Conservation (phyloP, 2,329 filamentous ascomycete genomes). For the Fusarium sp. region DNA sequence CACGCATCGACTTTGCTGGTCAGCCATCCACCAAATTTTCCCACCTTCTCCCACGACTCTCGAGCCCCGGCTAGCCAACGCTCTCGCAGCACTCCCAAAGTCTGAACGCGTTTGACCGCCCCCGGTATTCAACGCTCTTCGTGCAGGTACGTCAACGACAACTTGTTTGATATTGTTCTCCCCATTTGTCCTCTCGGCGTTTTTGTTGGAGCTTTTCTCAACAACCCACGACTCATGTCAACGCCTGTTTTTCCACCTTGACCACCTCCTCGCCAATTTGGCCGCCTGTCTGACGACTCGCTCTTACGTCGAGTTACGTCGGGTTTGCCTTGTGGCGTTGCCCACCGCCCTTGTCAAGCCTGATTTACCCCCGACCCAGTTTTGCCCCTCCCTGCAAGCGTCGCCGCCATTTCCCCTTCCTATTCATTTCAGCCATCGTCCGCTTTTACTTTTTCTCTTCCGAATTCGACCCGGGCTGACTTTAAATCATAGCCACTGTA, state of each 20-base stretch:
- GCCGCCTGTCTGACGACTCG: slow-evolving; percentile 21
- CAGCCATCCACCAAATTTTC: slow-evolving; percentile 18
- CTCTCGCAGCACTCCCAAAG: slow-evolving; percentile 21
- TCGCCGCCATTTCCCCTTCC: slow-evolving; percentile 29
- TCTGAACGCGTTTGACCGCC: slow-evolving; percentile 44
- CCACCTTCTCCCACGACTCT: background rate
- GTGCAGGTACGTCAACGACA: slow-evolving; percentile 39
- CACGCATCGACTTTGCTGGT: slow-evolving; percentile 9
- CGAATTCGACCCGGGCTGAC: slow-evolving; percentile 33
- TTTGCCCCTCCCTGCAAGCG: slow-evolving; percentile 41
- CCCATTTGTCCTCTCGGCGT: background rate
- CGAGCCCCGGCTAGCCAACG: slow-evolving; percentile 18
- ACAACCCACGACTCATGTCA: slow-evolving; percentile 3
- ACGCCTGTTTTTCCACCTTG: slow-evolving; percentile 15
- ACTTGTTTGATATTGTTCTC: background rate
- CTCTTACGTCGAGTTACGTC: slow-evolving; percentile 35
- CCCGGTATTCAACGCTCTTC: slow-evolving; percentile 24
- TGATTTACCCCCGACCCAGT: slow-evolving; percentile 40
- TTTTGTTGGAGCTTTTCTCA: background rate
- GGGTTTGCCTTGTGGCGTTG: slow-evolving; percentile 46
- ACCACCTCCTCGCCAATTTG: background rate
- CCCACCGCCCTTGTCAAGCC: slow-evolving; percentile 40
- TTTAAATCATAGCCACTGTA: slow-evolving; percentile 26
- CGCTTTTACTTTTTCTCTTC: slow-evolving; percentile 14
- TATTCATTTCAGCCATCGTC: slow-evolving; percentile 23